Base-by-base conservation (phyloP, 2,329 filamentous ascomycete species). In the Escovopsis sp. region DNA sequence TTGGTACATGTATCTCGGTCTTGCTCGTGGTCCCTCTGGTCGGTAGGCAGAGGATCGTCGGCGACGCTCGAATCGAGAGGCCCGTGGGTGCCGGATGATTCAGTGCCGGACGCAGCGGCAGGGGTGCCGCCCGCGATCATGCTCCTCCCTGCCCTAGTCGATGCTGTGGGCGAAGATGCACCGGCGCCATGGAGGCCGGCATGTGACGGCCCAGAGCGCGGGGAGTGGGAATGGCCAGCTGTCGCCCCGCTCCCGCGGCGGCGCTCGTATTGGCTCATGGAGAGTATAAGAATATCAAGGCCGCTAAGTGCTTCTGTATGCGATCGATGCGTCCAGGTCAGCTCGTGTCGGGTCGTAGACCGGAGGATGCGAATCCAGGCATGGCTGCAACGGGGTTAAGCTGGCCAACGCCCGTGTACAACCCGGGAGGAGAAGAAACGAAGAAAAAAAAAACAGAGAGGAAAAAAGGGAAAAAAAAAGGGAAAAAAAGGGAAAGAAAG, bases 251-350 rank as follows among this genome's bases (percentile, higher is more conserved):
- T 54, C 43, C 55, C 59, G 48, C 66, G 65, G 51, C 66, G 66
- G 56, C 67, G 70, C 46, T 71, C 65, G 38, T 65, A 56, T 37
- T 57, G 50, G 48, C 59, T 63, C 65, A 68, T 68, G 18, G 18
- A 30, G 34, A 11, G 15, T 12, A 32, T 6, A 26, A 18, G 12
- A 15, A 15, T 15, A 15, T 15, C 15, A 2, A 15, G 15, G 15
- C 15, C 15, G 15, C 15, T 15, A 15, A 15, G 15, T 15, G 15
- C 28, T 30, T 30, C 28, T 30, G n/a, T 11, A 26, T 11, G 39
- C 26, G 26, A 26, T 30, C 28, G 28, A 6, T 6, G 6, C 28
- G 28, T 30, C 28, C 28, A 15, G 28, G 28, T 30, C 28, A 30
- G 28, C 28, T 30, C 10, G 28, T 30, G 28, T 30, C 28, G 28